phyloP scores from a whole-genome alignment of 2,329 filamentous ascomycete genomes.

The Aspergillus aculeatus region DNA sequence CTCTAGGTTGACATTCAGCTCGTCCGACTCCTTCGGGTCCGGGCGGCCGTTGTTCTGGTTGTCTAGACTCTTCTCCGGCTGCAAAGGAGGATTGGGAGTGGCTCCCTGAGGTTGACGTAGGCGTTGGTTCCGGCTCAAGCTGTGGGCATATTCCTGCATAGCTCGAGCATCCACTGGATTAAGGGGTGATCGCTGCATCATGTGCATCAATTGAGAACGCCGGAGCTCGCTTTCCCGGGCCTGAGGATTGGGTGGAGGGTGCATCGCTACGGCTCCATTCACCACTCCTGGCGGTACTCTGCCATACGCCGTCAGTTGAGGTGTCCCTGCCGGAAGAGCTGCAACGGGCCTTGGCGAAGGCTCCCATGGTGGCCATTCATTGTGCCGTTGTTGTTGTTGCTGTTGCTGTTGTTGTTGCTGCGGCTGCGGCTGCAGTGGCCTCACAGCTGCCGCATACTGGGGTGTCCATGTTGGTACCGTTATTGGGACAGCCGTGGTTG shows the following conservation, averaged over 20 bases:
- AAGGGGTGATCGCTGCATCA: neutral
- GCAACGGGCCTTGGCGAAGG: neutral
- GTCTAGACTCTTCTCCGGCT: conserved; percentile 42
- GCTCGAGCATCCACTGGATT: conserved; percentile 9
- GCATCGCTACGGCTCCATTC: neutral
- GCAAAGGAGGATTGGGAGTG: neutral
- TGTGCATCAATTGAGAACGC: neutral
- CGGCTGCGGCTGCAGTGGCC: neutral
- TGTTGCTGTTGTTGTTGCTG: neutral
- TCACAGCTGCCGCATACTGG: neutral
- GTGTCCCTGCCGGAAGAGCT: neutral
- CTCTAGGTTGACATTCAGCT: conserved; percentile 51
- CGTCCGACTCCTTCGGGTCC: conserved; percentile 47
- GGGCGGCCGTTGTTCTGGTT: conserved; percentile 48
- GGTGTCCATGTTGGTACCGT: neutral
- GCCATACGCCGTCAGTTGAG: neutral
- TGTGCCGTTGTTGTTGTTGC: neutral
- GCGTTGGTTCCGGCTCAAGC: conserved; percentile 1
- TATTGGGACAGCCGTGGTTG: neutral
- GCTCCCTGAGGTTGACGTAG: conserved; percentile 1
- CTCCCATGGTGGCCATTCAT: neutral
- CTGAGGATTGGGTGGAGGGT: neutral
- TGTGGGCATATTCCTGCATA: conserved; percentile 12
- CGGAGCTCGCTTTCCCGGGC: neutral
- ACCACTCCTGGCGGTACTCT: neutral